Conservation (phyloP, 202 grass and related monocot genomes). For the Panicum virgatum region DNA sequence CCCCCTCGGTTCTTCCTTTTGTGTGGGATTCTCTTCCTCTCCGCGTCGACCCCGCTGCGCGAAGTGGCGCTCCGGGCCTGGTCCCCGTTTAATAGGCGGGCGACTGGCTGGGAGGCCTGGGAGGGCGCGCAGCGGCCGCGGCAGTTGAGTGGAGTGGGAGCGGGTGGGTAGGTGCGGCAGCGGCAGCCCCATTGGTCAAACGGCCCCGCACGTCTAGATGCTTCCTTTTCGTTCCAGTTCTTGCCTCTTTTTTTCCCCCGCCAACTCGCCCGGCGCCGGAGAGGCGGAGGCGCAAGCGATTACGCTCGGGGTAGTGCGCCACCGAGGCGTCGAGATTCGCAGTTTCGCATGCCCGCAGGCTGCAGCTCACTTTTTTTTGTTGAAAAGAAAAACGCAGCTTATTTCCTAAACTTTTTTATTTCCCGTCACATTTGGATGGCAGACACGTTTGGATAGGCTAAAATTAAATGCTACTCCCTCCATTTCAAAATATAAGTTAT, state of each 20-base stretch:
- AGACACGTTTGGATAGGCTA: too few relatives aligned
- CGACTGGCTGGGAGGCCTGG: not conserved
- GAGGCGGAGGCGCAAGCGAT: conserved; percentile 6
- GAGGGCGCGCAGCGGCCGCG: not conserved
- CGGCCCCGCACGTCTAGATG: not conserved
- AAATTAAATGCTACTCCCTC: too few relatives aligned
- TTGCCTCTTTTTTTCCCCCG: not conserved
- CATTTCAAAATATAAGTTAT: too few relatives aligned
- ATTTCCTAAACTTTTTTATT: too few relatives aligned
- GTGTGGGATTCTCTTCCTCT: not conserved
- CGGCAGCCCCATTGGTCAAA: not conserved
- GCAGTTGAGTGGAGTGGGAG: not conserved
- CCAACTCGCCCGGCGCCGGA: not conserved
- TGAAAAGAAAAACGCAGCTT: too few relatives aligned
- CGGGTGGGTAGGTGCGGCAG: not conserved
- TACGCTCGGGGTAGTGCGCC: not conserved
- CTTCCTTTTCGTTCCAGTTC: not conserved
- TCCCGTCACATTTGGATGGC: too few relatives aligned
- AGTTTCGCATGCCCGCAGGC: not conserved
- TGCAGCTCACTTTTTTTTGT: too few relatives aligned
- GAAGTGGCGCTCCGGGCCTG: not conserved
- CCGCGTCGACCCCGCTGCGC: not conserved
- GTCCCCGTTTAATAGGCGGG: conserved; percentile 37
- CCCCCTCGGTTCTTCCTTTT: not conserved
- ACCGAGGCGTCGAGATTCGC: not conserved